Conservation (phyloP, 768 basidiomycete genomes). For the Amanita molliuscula region DNA sequence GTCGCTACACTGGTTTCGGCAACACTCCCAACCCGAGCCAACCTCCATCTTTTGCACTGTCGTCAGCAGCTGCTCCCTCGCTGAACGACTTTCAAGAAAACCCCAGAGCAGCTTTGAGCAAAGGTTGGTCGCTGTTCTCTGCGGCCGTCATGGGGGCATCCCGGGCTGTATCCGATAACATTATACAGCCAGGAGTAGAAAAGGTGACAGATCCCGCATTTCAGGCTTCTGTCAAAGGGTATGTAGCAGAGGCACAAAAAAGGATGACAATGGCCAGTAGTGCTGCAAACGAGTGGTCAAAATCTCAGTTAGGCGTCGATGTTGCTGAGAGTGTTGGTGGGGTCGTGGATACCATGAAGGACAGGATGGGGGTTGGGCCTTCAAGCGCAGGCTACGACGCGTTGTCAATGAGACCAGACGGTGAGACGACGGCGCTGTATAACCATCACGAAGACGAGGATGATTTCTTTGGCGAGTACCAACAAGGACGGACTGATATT, state of each 20-base stretch:
- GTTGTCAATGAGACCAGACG: constrained; percentile 33
- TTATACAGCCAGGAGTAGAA: constrained; percentile 86
- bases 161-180: constrained; percentile 69
- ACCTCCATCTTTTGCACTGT: constrained; percentile 62
- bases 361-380: constrained; percentile 46
- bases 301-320: constrained; percentile 72
- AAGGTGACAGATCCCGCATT: constrained; percentile 73
- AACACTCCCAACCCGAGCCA: constrained; percentile 59
- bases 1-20: constrained; percentile 89
- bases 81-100: constrained; percentile 79
- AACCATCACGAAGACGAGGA: constrained; percentile 56
- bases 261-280: constrained; percentile 51
- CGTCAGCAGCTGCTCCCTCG: constrained; percentile 72
- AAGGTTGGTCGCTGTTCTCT: constrained; percentile 96
- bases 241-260: constrained; percentile 59
- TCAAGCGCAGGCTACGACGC: constrained; percentile 39
- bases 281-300: constrained; percentile 70
- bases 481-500: constrained; percentile 8
- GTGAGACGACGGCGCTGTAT: constrained; percentile 54
- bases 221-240: constrained; percentile 63
- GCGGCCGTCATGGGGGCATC: constrained; percentile 74
- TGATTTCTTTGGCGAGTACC: constrained; percentile 49
- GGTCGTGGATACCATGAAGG: constrained; percentile 55
- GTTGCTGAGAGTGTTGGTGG: constrained; percentile 70
- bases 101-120: constrained; percentile 75